phyloP scores from a whole-genome alignment of 2,329 filamentous ascomycete species.

The Bimuria novae-zelandiae region DNA sequence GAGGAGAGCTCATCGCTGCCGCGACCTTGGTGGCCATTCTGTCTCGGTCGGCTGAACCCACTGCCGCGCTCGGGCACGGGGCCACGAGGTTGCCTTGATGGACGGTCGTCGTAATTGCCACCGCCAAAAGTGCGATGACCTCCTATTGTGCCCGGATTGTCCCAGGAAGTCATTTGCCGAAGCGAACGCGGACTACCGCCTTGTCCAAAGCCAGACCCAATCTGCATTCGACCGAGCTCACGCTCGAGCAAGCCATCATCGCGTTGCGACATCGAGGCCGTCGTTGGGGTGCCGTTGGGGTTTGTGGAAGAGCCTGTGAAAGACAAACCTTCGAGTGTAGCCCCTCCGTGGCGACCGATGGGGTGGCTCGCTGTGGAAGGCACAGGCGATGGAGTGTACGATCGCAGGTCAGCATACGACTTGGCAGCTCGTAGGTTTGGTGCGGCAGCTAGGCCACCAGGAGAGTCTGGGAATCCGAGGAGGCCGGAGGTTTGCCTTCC shows the following conservation, averaged over 20 bases:
- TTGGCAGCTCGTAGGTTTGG: constrained; percentile 90
- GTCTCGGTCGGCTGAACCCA: constrained; percentile 60
- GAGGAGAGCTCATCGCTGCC: constrained; percentile 67
- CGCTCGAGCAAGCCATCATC: constrained; percentile 66
- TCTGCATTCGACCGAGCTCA: constrained; percentile 64
- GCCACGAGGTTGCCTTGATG: constrained; percentile 65
- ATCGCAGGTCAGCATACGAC: constrained; percentile 93
- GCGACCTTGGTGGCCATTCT: constrained; percentile 65
- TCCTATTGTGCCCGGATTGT: constrained; percentile 64
- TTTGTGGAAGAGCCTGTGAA: constrained; percentile 65
- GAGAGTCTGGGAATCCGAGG: constrained; percentile 81
- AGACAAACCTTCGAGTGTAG: constrained; percentile 51
- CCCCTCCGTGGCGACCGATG: constrained; percentile 65
- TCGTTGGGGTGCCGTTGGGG: constrained; percentile 67
- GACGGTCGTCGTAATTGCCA: constrained; percentile 62
- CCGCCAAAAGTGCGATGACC: constrained; percentile 68
- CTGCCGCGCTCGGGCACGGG: constrained; percentile 64
- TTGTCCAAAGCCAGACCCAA: constrained; percentile 57
- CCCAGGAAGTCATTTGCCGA: constrained; percentile 66
- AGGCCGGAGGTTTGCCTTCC: constrained; percentile 80
- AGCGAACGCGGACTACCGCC: constrained; percentile 62
- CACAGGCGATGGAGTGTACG: constrained; percentile 91
- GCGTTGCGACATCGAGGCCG: constrained; percentile 55
- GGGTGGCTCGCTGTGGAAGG: constrained; percentile 88
- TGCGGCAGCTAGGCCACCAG: constrained; percentile 65